A percentile compares a stretch with the other conserved stretches of the same genome.
These are phyloP conservation scores for Acacia confusa DNA, from an alignment of 306 rosid genomes.

Conservation along the genomic window DNA sequence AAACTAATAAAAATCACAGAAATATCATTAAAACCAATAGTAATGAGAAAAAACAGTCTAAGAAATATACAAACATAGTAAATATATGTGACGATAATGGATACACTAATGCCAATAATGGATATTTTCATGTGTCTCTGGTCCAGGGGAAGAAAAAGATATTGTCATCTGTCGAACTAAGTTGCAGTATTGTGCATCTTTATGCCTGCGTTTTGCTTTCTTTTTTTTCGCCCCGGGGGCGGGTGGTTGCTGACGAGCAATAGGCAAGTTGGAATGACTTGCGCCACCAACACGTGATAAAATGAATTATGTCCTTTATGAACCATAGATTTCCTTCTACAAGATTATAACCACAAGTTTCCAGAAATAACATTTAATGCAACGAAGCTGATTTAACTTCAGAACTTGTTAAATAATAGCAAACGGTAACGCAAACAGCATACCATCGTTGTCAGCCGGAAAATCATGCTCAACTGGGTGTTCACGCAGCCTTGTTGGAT, in stretches of 20 bases:
- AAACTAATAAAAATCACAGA: background rate
- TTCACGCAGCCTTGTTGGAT: conserved; percentile 78
- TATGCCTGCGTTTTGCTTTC: background rate
- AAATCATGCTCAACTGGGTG: conserved; percentile 41
- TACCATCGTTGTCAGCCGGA: conserved; percentile 60
- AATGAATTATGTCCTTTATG: background rate
- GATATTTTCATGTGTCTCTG: background rate
- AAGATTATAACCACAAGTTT: background rate
- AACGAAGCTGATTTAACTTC: conserved; percentile 9
- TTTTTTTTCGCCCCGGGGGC: too few species aligned
- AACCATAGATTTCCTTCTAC: background rate
- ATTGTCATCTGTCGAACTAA: background rate
- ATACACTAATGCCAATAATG: background rate
- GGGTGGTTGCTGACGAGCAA: background rate
- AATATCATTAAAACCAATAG: background rate
- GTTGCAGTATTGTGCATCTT: background rate
- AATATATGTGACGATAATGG: background rate
- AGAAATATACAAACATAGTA: background rate
- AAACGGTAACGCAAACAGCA: conserved; percentile 12
- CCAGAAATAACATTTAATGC: conserved; percentile 2
- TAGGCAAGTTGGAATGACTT: background rate
- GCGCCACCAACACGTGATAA: background rate
- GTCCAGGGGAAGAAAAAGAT: too few species aligned
- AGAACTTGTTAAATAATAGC: background rate
- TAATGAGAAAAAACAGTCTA: background rate